A percentile compares a stretch with the other conserved stretches of the same genome.
phyloP scores from a whole-genome alignment of 129 eudicot species.

The Artemisia tridentata region DNA sequence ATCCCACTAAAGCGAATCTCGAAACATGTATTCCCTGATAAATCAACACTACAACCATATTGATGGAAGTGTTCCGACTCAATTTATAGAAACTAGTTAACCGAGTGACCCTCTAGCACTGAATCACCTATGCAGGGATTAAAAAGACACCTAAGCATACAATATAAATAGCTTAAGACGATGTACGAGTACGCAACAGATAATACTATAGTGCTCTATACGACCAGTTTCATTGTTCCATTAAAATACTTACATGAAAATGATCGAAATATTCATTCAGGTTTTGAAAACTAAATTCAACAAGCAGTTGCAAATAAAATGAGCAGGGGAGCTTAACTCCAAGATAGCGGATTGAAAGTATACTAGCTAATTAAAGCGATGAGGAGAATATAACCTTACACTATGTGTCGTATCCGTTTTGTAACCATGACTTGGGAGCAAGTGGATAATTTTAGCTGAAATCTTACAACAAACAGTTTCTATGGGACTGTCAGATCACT shows the following conservation, averaged over 20 bases:
- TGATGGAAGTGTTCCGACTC: constrained; percentile 2
- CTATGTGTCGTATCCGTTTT: neutral
- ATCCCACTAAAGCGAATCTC: neutral
- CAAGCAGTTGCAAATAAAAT: constrained; percentile 3
- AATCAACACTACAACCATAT: neutral
- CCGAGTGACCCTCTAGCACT: neutral
- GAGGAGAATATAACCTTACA: neutral
- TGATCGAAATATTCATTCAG: too few species aligned
- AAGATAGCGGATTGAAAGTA: neutral
- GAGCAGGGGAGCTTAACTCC: neutral
- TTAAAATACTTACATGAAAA: neutral
- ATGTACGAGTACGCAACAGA: too few species aligned
- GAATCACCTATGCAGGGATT: constrained; percentile 21
- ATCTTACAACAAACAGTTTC: neutral
- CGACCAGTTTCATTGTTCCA: neutral
- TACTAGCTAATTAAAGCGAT: neutral
- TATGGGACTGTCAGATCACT: neutral
- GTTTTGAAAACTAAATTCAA: neutral
- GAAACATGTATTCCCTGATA: constrained; percentile 2
- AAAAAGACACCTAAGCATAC: neutral
- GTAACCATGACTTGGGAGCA: neutral
- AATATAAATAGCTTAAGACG: too few species aligned
- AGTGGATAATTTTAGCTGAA: neutral
- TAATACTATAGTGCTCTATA: neutral
- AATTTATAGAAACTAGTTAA: neutral